These are phyloP conservation scores for Malania oleifera DNA, from an alignment of 164 flowering plant species.

Conservation along the genomic window DNA sequence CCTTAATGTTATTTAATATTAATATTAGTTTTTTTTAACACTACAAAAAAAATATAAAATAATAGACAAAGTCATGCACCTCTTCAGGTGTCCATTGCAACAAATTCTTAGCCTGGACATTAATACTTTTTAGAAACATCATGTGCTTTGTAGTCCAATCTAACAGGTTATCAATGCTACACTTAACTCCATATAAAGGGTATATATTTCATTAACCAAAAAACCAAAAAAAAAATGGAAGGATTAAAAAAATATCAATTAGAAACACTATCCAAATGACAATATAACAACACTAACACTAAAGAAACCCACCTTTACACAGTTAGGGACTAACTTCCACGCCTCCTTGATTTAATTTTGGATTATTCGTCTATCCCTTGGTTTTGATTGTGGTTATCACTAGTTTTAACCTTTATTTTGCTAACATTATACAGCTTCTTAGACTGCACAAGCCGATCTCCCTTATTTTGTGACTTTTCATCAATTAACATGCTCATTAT, in stretches of 20 bases:
- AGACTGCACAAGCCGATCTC: conserved; percentile 9
- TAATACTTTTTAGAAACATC: conserved; percentile 55
- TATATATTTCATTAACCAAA: background rate
- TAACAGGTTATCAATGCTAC: conserved; percentile 90
- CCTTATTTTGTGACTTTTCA: conserved; percentile 28
- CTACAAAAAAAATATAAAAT: background rate
- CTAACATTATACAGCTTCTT: conserved; percentile 27
- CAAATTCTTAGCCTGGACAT: conserved; percentile 65
- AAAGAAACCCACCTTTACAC: conserved; percentile 46
- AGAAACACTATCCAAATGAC: too few relatives aligned
- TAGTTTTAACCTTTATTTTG: conserved; percentile 36
- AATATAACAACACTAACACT: background rate
- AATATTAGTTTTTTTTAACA: too few relatives aligned
- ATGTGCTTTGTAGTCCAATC: conserved; percentile 78
- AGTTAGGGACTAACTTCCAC: conserved; percentile 76
- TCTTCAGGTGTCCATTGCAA: conserved; percentile 28
- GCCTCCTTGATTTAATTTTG: conserved; percentile 85
- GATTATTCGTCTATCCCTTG: conserved; percentile 89
- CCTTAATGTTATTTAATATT: too few relatives aligned
- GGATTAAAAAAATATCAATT: too few relatives aligned
- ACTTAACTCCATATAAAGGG: conserved; percentile 37
- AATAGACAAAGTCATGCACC: conserved; percentile 25
- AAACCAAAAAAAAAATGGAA: too few relatives aligned
- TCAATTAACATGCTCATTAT: conserved; percentile 25
- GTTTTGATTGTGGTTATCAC: conserved; percentile 54